Percentiles rank a stretch among this genome's conserved stretches.
Evolutionary conservation across 1,139 yeast species (phyloP).

Genomic region (Hemisphaericaspora xylanilytica): DNA sequence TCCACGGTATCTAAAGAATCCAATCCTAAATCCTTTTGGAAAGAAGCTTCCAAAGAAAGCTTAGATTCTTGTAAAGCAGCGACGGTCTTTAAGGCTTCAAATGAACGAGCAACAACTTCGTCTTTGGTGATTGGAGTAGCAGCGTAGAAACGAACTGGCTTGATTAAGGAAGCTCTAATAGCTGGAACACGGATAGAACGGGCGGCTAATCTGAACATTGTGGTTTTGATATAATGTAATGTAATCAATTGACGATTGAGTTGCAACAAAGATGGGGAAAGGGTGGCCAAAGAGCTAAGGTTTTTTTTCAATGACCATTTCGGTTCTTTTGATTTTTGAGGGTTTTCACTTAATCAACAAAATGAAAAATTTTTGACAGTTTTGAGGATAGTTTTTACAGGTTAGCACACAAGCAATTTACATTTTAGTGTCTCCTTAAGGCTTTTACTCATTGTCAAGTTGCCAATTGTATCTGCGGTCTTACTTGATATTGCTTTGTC

Average conservation of each 20-base stretch:
- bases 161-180: conserved; percentile 28
- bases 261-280: conserved; percentile 1
- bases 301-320: conserved; percentile 2
- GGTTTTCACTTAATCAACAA: not conserved
- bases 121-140: conserved; percentile 48
- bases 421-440: no score
- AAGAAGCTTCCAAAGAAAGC: conserved; percentile 45
- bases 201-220: conserved; percentile 40
- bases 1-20: conserved; percentile 72
- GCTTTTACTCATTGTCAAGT: no score
- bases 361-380: not conserved
- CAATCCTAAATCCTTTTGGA: conserved; percentile 63
- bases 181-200: conserved; percentile 40
- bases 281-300: not conserved
- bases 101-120: conserved; percentile 47
- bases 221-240: not conserved
- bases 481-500: no score
- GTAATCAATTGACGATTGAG: not conserved
- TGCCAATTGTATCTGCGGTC: no score
- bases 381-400: not conserved
- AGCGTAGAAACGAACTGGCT: conserved; percentile 46
- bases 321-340: not conserved
- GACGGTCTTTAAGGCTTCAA: conserved; percentile 51
- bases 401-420: not conserved
- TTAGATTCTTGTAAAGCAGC: conserved; percentile 51